Conservation (phyloP, 345 rosid genomes). For the Barbarea vulgaris region DNA sequence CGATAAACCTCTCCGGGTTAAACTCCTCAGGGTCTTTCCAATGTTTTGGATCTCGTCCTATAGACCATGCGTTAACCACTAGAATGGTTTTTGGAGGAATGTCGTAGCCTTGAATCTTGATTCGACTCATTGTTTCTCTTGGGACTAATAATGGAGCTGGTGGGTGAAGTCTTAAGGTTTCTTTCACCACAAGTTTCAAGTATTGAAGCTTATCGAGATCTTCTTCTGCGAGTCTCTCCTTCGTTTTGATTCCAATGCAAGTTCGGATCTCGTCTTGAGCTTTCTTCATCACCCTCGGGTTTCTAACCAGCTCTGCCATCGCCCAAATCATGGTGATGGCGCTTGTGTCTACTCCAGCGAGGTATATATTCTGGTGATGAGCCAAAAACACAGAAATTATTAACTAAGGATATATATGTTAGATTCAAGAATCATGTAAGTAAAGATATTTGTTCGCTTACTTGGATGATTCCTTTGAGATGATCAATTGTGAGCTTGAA, state of each 20-base stretch:
- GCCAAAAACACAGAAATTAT: too few relatives aligned
- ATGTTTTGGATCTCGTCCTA: background rate
- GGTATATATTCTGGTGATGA: conserved; percentile 13
- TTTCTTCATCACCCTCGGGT: conserved; percentile 24
- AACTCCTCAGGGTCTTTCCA: conserved; percentile 24
- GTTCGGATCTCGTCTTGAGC: conserved; percentile 1
- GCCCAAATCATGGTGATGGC: conserved; percentile 27
- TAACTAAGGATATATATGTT: background rate
- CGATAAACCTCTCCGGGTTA: conserved; percentile 23
- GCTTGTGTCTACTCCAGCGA: conserved; percentile 32
- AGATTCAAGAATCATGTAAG: background rate
- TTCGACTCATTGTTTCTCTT: conserved; percentile 50
- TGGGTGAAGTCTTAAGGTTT: conserved; percentile 42
- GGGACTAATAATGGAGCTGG: conserved; percentile 53
- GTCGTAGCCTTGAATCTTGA: conserved; percentile 29
- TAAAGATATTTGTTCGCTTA: too few relatives aligned
- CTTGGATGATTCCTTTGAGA: conserved; percentile 15
- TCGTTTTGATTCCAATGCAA: conserved; percentile 26
- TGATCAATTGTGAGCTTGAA: conserved; percentile 29
- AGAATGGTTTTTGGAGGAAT: conserved; percentile 3
- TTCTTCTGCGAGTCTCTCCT: conserved; percentile 36
- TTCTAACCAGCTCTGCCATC: conserved; percentile 22
- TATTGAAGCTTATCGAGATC: conserved; percentile 47
- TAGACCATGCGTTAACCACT: background rate
- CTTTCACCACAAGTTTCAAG: conserved; percentile 52